Percentiles rank a stretch among this genome's conserved stretches.
Conservation (phyloP, 768 basidiomycete genomes). For the Tubosaeta sp. region DNA sequence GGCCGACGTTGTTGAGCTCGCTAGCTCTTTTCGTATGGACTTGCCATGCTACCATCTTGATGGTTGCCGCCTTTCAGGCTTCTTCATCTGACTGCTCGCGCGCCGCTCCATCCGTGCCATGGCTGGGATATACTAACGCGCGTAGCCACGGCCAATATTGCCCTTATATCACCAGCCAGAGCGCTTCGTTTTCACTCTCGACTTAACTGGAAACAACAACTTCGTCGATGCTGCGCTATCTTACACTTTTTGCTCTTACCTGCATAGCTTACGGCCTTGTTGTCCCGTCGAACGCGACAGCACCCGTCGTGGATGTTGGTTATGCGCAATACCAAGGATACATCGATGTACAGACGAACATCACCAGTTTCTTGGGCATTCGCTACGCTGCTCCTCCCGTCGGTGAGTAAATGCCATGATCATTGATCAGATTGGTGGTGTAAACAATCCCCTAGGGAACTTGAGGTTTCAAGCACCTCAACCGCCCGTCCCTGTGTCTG, state of each 20-base stretch:
- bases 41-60: no score
- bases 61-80: no score
- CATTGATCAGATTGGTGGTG: no score
- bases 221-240: neutral
- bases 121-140: neutral
- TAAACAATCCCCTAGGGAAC: neutral
- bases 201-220: neutral
- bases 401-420: no score
- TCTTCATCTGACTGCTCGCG: neutral
- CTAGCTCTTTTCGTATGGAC: no score
- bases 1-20: no score
- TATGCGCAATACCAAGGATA: constrained; percentile 30
- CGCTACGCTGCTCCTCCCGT: no score
- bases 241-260: neutral
- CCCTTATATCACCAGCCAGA: neutral
- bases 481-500: neutral
- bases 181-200: neutral
- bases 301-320: constrained; percentile 26
- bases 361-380: constrained; percentile 25
- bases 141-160: neutral
- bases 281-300: neutral
- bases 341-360: constrained; percentile 17
- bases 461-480: neutral
- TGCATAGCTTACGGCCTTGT: neutral
- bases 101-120: neutral